Evolutionary conservation across 352 stramenopile genomes (phyloP), one percentile per base, ranked within the genome.

Genomic region (Phytophthora sp.): DNA sequence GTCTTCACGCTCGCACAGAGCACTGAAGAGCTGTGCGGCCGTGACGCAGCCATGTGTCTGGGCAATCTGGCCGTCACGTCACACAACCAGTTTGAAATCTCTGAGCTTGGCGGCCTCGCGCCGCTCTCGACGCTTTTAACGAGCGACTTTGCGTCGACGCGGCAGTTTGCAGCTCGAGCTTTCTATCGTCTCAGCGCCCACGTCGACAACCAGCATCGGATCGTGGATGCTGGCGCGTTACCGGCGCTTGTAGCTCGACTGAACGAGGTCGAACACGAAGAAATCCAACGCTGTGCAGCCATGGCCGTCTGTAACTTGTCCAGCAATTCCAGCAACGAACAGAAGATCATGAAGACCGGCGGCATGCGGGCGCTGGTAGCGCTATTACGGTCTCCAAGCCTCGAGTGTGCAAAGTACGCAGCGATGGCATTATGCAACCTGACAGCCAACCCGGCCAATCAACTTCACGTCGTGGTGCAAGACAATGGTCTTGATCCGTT

Each of bases 381-480:
- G 29, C 56, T 95, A 12, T 63, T 96, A 21, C 68, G 62, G 7
- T 84, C 77, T 0, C 24, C 72, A 3, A 84, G 60, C 33, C 49
- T 66, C 33, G 88, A 95, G 54, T 89, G 80, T 50, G 71, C 79
- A 30, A 94, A 96, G 53, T 98, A 93, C 64, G 81, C 92, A 18
- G 93, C 87, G 26, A 99, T 98, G 95, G 84, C 96, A 20, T 66
- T 99, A 15, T 98, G 95, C 53, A 99, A 99, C 73, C 72, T 99
- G 60, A 96, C 90, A 11, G 95, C 88, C 5, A 94, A 96, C 60
- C 78, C 83, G 7, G 85, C 80, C 4, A 98, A 98, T 69, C 92
- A 99, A 60, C 56, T 92, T 13, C 82, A 95, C 47, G 79, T 99
- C 29, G 88, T 97, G 13, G 76, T 91, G 46, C 77, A 94, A 56